Evolutionary conservation across 495 filamentous ascomycete genomes (phyloP).

Genomic region (Talaromyces trachyspermus): DNA sequence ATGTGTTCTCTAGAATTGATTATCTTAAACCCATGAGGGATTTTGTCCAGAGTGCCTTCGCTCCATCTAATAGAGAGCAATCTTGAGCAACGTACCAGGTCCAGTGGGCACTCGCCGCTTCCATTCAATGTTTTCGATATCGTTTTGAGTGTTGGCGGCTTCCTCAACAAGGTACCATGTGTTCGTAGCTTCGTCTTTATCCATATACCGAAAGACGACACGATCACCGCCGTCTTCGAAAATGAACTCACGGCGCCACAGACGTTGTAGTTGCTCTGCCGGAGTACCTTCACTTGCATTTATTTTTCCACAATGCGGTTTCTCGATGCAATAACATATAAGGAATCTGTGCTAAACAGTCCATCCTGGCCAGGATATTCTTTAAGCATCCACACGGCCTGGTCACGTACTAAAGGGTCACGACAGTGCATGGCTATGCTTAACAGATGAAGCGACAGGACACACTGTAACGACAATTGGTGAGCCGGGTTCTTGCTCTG

Average conservation of each 20-base stretch:
- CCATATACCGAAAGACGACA: background rate
- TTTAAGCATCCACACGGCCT: constrained; percentile 3
- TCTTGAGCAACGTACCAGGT: background rate
- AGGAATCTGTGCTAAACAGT: background rate
- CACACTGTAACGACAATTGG: constrained; percentile 3
- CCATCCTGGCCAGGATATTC: constrained; percentile 3
- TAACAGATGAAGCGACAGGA: background rate
- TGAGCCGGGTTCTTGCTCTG: background rate
- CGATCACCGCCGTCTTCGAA: constrained; percentile 1
- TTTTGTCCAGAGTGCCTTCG: too few species aligned
- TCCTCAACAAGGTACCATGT: constrained; percentile 1
- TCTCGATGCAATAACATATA: background rate
- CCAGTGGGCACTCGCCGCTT: background rate
- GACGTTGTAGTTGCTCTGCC: background rate
- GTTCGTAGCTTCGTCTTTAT: background rate
- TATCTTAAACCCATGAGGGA: too few species aligned
- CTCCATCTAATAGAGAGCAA: background rate
- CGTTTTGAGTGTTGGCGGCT: background rate
- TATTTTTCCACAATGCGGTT: background rate
- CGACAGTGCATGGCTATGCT: background rate
- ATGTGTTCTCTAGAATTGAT: too few species aligned
- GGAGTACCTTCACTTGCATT: background rate
- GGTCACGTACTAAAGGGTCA: background rate
- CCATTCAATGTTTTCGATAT: background rate
- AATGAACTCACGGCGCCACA: constrained; percentile 3